phyloP scores from a whole-genome alignment of 2,329 filamentous ascomycete genomes.

The Trichocomaceae sp. region DNA sequence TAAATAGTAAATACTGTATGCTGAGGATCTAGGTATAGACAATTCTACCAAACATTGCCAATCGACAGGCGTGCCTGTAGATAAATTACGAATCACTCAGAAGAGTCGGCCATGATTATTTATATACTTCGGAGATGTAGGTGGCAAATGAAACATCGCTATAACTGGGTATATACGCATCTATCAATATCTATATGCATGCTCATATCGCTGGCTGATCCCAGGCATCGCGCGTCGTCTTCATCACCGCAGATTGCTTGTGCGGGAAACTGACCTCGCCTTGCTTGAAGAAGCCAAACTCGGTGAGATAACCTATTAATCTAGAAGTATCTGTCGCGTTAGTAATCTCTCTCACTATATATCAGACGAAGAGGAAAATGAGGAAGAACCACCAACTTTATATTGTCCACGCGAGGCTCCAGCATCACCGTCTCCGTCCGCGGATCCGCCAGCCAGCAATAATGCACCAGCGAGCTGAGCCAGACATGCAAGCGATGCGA shows the following conservation, averaged over 20 bases:
- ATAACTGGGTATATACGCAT: background rate
- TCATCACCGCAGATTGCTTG: conserved; percentile 84
- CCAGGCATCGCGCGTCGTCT: conserved; percentile 73
- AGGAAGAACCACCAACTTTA: conserved; percentile 56
- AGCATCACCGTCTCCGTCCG: conserved; percentile 77
- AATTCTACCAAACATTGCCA: too few species aligned
- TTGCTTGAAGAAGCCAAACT: conserved; percentile 76
- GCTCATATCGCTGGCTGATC: conserved; percentile 56
- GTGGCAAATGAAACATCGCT: background rate
- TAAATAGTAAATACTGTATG: too few species aligned
- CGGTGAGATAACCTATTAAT: conserved; percentile 63
- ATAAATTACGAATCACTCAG: too few species aligned
- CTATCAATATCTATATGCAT: background rate
- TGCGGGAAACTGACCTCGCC: conserved; percentile 81
- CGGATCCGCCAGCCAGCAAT: conserved; percentile 68
- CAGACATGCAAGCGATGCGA: conserved; percentile 68
- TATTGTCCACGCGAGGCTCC: conserved; percentile 87
- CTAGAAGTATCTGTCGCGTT: conserved; percentile 36
- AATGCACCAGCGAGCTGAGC: conserved; percentile 83
- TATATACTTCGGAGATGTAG: too few species aligned
- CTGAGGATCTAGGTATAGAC: too few species aligned
- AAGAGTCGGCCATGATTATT: too few species aligned
- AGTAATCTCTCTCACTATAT: conserved; percentile 8
- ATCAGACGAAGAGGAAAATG: conserved; percentile 28
- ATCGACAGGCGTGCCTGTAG: too few species aligned